phyloP scores from a whole-genome alignment of 169 alveolate genomes.

The Cryptosporidium bovis region DNA sequence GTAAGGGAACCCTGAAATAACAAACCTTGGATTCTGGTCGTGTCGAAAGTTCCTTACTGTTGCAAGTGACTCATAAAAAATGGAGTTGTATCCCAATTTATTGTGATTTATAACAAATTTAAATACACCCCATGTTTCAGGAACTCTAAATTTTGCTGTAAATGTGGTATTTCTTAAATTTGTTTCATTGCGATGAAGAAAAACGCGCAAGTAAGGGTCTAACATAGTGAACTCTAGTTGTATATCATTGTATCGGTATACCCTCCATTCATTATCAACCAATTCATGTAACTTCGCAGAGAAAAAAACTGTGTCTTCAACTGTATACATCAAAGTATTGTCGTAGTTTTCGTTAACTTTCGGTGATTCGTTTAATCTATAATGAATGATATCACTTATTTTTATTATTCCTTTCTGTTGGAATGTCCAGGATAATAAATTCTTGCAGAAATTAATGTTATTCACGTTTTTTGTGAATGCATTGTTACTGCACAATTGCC shows the following conservation, averaged over 20 bases:
- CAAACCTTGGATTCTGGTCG: constrained; percentile 64
- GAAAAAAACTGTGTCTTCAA: constrained; percentile 39
- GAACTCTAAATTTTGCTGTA: constrained; percentile 32
- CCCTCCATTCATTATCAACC: constrained; percentile 39
- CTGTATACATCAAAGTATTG: constrained; percentile 41
- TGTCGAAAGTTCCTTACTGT: constrained; percentile 59
- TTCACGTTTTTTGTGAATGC: neutral
- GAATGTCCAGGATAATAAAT: constrained; percentile 47
- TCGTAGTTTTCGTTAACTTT: constrained; percentile 18
- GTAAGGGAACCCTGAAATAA: constrained; percentile 53
- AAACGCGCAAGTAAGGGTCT: constrained; percentile 52
- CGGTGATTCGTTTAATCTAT: neutral
- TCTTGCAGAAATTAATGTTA: constrained; percentile 12
- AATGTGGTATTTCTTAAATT: neutral
- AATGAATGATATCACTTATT: constrained; percentile 7
- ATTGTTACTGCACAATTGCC: constrained; percentile 48
- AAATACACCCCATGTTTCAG: constrained; percentile 66
- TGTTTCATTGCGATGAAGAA: constrained; percentile 8
- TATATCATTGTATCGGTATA: constrained; percentile 23
- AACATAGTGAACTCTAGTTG: constrained; percentile 71
- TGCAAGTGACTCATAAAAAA: constrained; percentile 43
- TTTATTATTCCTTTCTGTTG: constrained; percentile 56
- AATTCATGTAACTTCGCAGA: constrained; percentile 50
- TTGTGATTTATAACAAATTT: constrained; percentile 65
- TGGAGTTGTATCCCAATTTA: constrained; percentile 35